Conservation (phyloP, 768 basidiomycete species). For the Suillus subaureus region DNA sequence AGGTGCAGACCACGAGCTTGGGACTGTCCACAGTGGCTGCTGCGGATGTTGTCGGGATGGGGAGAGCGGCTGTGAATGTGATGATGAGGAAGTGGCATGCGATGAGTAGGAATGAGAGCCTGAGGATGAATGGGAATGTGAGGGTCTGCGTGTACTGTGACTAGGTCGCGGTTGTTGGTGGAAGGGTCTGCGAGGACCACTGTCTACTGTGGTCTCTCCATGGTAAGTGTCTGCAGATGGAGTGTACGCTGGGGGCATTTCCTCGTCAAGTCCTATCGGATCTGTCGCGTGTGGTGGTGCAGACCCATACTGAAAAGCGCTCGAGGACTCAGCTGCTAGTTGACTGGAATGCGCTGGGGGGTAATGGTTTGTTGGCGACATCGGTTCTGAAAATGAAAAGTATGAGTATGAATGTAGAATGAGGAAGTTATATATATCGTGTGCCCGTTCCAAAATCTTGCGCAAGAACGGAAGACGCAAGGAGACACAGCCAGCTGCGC, state of each 20-base stretch:
- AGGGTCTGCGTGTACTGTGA: slow-evolving; percentile 9
- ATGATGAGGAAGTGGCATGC: not conserved
- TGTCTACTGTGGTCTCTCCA: slow-evolving; percentile 65
- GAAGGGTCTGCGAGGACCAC: slow-evolving; percentile 66
- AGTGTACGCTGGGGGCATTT: slow-evolving; percentile 73
- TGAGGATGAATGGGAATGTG: slow-evolving; percentile 12
- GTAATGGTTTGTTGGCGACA: not conserved
- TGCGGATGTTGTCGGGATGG: slow-evolving; percentile 21
- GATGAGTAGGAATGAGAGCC: slow-evolving; percentile 5
- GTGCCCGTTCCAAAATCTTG: not conserved
- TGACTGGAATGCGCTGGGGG: not conserved
- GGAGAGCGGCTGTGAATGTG: slow-evolving; percentile 11
- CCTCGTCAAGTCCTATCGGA: slow-evolving; percentile 40
- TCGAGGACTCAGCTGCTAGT: not conserved
- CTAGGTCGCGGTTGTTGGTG: slow-evolving; percentile 40
- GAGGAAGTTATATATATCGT: not conserved
- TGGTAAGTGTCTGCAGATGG: slow-evolving; percentile 49
- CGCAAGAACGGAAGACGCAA: not conserved
- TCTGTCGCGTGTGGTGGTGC: not conserved
- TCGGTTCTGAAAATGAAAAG: not conserved
- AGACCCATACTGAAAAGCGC: slow-evolving; percentile 1
- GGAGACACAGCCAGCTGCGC: not conserved
- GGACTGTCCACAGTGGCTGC: not conserved
- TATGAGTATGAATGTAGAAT: not conserved
- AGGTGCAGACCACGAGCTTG: slow-evolving; percentile 15